phyloP scores from a whole-genome alignment of 257 asterid species.

The Linaria vulgaris region DNA sequence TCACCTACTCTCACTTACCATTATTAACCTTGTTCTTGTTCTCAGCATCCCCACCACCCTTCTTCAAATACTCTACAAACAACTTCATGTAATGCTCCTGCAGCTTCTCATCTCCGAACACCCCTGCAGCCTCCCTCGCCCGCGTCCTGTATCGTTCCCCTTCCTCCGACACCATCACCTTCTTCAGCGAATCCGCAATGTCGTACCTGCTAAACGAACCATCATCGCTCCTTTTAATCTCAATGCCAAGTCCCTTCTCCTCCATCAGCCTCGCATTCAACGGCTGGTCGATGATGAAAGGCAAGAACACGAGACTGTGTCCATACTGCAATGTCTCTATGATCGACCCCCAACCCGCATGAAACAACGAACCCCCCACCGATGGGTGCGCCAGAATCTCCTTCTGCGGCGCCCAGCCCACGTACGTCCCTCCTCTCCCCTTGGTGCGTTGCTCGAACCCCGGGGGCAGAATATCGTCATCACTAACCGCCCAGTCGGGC shows the following conservation, averaged over 20 bases:
- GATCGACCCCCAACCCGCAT: slow-evolving; percentile 38
- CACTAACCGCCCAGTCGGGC: slow-evolving; percentile 15
- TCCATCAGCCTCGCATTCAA: slow-evolving; percentile 40
- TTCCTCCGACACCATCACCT: slow-evolving; percentile 28
- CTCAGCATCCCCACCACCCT: no score
- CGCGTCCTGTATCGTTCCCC: slow-evolving; percentile 24
- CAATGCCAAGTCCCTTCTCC: slow-evolving; percentile 39
- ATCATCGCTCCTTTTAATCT: slow-evolving; percentile 38
- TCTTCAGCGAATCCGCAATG: slow-evolving; percentile 29
- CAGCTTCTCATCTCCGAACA: slow-evolving; percentile 30
- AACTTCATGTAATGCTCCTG: slow-evolving; percentile 16
- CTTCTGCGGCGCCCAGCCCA: slow-evolving; percentile 49
- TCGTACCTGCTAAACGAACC: slow-evolving; percentile 33
- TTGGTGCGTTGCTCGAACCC: slow-evolving; percentile 15
- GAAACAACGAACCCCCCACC: slow-evolving; percentile 29
- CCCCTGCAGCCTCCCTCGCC: slow-evolving; percentile 21
- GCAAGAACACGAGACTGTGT: slow-evolving; percentile 27
- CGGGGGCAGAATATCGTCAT: slow-evolving; percentile 1
- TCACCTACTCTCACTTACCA: background rate
- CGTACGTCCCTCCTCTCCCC: slow-evolving; percentile 31
- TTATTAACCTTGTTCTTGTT: no score
- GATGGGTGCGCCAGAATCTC: slow-evolving; percentile 44
- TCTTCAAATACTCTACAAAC: slow-evolving; percentile 31
- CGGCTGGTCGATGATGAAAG: slow-evolving; percentile 36
- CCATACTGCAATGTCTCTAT: slow-evolving; percentile 33